phyloP scores from a whole-genome alignment of 2,329 filamentous ascomycete genomes.

The Alternaria tenuissima region DNA sequence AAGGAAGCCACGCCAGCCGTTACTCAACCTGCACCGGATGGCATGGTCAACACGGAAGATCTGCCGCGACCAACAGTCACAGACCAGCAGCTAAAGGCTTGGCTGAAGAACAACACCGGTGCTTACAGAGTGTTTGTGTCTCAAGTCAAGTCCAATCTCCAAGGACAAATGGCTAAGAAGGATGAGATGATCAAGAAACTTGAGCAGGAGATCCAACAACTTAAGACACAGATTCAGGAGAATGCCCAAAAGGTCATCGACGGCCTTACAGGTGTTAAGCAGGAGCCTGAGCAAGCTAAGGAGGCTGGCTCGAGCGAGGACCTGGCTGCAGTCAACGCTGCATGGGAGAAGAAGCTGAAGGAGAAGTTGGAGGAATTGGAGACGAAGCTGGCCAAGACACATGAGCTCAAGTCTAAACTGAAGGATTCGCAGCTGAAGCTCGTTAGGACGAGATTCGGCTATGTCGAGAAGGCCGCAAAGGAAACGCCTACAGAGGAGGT shows the following conservation, averaged over 20 bases:
- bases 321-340: slow-evolving; percentile 33
- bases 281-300: slow-evolving; percentile 23
- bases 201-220: slow-evolving; percentile 21
- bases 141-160: slow-evolving; percentile 20
- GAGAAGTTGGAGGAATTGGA: slow-evolving; percentile 45
- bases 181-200: slow-evolving; percentile 11
- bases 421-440: slow-evolving; percentile 70
- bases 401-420: slow-evolving; percentile 74
- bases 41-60: slow-evolving; percentile 36
- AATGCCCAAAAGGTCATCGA: slow-evolving; percentile 21
- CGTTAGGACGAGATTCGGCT: slow-evolving; percentile 74
- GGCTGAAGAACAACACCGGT: slow-evolving; percentile 17
- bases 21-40: slow-evolving; percentile 11
- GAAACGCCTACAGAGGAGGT: slow-evolving; percentile 87
- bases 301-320: slow-evolving; percentile 28
- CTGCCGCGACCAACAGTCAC: slow-evolving; percentile 20
- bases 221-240: slow-evolving; percentile 21
- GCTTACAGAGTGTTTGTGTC: slow-evolving; percentile 13
- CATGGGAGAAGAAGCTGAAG: slow-evolving; percentile 51
- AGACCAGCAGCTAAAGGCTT: slow-evolving; percentile 18
- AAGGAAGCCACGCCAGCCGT: slow-evolving; percentile 9
- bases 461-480: slow-evolving; percentile 82
- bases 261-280: slow-evolving; percentile 15
- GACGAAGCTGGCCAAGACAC: slow-evolving; percentile 65
- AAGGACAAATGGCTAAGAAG: slow-evolving; percentile 6